These are phyloP conservation scores for Clitoria ternatea DNA, from an alignment of 306 rosid genomes.

Conservation along the genomic window DNA sequence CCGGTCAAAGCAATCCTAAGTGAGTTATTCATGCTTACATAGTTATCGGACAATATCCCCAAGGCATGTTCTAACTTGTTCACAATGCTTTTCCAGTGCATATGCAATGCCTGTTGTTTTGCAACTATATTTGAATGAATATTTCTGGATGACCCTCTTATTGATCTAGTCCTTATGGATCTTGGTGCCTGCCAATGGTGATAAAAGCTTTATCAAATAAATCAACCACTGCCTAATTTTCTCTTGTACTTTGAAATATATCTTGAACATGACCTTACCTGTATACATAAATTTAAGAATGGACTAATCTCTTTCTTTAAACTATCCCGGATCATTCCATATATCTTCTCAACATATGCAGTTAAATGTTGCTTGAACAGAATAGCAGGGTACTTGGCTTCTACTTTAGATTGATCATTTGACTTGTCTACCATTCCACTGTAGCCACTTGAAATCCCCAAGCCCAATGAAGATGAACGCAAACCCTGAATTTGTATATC, in stretches of 20 bases:
- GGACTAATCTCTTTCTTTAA: slow-evolving; percentile 83
- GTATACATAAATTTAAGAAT: slow-evolving; percentile 80
- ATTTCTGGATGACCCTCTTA: slow-evolving; percentile 73
- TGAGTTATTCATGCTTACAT: slow-evolving; percentile 43
- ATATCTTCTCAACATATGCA: slow-evolving; percentile 75
- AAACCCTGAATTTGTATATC: slow-evolving; percentile 52
- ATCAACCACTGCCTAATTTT: neutral
- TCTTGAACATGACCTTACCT: slow-evolving; percentile 43
- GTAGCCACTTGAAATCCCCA: slow-evolving; percentile 82
- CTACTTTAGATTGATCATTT: slow-evolving; percentile 68
- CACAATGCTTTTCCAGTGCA: slow-evolving; percentile 88
- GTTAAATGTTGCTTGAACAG: slow-evolving; percentile 78
- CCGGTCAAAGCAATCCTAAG: neutral
- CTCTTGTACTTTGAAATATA: neutral
- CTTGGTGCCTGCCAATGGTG: slow-evolving; percentile 69
- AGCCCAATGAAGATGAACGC: slow-evolving; percentile 63
- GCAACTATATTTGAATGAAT: slow-evolving; percentile 74
- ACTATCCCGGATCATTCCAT: slow-evolving; percentile 74
- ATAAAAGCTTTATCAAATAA: slow-evolving; percentile 3
- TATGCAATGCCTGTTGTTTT: slow-evolving; percentile 73
- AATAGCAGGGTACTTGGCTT: slow-evolving; percentile 86
- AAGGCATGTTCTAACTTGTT: slow-evolving; percentile 57
- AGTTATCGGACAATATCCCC: slow-evolving; percentile 53
- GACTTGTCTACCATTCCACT: slow-evolving; percentile 76
- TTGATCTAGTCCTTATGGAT: slow-evolving; percentile 58